Base-by-base conservation (phyloP, 1,139 yeast species). In the Candida tunisiensis region DNA sequence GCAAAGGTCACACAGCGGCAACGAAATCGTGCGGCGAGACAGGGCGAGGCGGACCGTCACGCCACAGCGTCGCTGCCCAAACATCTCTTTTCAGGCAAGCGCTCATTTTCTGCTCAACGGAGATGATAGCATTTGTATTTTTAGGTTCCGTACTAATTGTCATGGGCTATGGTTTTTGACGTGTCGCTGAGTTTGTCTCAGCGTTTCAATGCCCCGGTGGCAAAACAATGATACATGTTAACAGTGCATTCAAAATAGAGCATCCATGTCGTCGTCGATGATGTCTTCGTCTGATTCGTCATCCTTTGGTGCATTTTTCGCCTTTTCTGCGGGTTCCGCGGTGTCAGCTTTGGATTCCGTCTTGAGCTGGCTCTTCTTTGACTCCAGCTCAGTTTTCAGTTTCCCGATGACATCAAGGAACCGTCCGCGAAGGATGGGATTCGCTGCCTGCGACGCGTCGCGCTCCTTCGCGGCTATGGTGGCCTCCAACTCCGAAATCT, bases 1-100 rank as follows among this genome's bases (percentile, higher is more conserved):
- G 75, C 71, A 47, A 83, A 83, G 61, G 56, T 80, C 42, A 88
- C 79, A 53, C 83, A 93, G 67, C 73, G 94, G 59, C 92, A 79
- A 49, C 73, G 96, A 62, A 82, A 85, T 59, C 74, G 88, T 60
- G 59, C 65, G 49, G 94, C 96, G 24, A 74, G 93, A 58, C 79
- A 71, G 40, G 95, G 96, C 62, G 98, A 91, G 60, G 79, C 80
- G 47, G 99, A 88, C 58, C 75, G 95, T 58, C 93, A 82, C 52
- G 63, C 73, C 33, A 69, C 85, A 34, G 88, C 80, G 32, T 61
- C 79, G 38, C 56, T 82, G 60, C 94, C 95, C 37, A 85, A 83
- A 63, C 98, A 88, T 60, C 65, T 88, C 65, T 79, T 75, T 62
- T 62, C 85, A 47, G 99, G 99, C 60, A 88, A 91, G 68, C 39